Conservation (phyloP, 2,329 filamentous ascomycete genomes). For the Alternaria sp. region DNA sequence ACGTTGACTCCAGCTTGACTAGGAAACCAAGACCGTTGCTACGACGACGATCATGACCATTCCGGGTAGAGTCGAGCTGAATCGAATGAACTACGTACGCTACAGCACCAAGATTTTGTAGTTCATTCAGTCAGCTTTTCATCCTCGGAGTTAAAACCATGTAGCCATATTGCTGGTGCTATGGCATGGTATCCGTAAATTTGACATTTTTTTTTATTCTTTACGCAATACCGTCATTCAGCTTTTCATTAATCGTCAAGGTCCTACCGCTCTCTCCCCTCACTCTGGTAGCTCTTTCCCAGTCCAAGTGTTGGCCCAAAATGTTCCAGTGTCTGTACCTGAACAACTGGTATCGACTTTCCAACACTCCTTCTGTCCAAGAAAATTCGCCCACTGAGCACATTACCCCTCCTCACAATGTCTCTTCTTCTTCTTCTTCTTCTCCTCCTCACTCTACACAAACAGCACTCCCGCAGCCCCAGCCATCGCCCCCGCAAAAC, state of each 20-base stretch:
- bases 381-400: too few relatives aligned
- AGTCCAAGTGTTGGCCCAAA: not conserved
- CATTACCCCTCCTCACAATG: not conserved
- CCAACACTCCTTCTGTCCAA: not conserved
- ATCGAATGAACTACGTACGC: not conserved
- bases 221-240: not conserved
- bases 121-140: not conserved
- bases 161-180: not conserved
- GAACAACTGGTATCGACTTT: not conserved
- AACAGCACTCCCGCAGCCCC: slow-evolving; percentile 28
- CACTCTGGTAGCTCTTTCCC: not conserved
- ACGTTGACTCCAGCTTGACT: not conserved
- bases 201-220: not conserved
- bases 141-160: not conserved
- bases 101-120: too few relatives aligned
- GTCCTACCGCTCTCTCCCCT: not conserved
- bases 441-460: slow-evolving; percentile 6
- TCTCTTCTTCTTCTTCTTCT: too few relatives aligned
- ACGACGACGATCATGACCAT: not conserved
- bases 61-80: not conserved
- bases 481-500: slow-evolving; percentile 20
- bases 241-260: not conserved
- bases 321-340: not conserved
- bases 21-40: not conserved
- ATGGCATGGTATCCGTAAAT: not conserved